phyloP scores from a whole-genome alignment of 2,329 filamentous ascomycete species.

The Talaromyces pinophilus region DNA sequence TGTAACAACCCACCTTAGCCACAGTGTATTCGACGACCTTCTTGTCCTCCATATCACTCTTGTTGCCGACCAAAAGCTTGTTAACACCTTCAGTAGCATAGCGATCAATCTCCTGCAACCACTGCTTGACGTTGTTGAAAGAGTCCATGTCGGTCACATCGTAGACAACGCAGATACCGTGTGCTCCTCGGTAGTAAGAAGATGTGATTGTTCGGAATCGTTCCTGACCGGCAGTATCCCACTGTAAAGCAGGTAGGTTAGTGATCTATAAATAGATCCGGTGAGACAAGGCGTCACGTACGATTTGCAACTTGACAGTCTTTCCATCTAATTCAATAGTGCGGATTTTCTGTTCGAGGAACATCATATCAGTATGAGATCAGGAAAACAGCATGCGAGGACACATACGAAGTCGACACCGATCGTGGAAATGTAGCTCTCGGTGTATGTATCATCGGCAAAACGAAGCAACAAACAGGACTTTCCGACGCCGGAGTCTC shows the following conservation, averaged over 20 bases:
- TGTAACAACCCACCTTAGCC: conserved; percentile 73
- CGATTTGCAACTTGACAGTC: conserved; percentile 99
- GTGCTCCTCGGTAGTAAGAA: conserved; percentile 98
- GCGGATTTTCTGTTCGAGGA: conserved; percentile 80
- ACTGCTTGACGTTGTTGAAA: conserved; percentile 99
- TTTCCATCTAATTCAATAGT: conserved; percentile 99
- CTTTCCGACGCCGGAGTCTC: conserved; percentile 99
- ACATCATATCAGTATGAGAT: background rate
- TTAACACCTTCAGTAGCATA: conserved; percentile 99
- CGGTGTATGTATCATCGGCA: conserved; percentile 98
- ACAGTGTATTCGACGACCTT: conserved; percentile 99
- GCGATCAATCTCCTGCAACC: conserved; percentile 98
- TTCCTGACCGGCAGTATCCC: conserved; percentile 98
- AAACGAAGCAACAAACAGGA: conserved; percentile 97
- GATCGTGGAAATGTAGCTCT: conserved; percentile 99
- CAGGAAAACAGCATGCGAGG: background rate
- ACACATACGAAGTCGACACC: conserved; percentile 93
- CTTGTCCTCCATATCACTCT: conserved; percentile 99
- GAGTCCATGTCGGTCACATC: conserved; percentile 99
- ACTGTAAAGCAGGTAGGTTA: conserved; percentile 57
- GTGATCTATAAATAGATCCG: conserved; percentile 40
- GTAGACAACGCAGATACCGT: conserved; percentile 99
- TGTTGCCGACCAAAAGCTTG: conserved; percentile 99
- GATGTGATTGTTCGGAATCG: conserved; percentile 99
- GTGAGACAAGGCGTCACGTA: conserved; percentile 46